Conservation (phyloP, 2,329 filamentous ascomycete species). For the Fusarium sp. region DNA sequence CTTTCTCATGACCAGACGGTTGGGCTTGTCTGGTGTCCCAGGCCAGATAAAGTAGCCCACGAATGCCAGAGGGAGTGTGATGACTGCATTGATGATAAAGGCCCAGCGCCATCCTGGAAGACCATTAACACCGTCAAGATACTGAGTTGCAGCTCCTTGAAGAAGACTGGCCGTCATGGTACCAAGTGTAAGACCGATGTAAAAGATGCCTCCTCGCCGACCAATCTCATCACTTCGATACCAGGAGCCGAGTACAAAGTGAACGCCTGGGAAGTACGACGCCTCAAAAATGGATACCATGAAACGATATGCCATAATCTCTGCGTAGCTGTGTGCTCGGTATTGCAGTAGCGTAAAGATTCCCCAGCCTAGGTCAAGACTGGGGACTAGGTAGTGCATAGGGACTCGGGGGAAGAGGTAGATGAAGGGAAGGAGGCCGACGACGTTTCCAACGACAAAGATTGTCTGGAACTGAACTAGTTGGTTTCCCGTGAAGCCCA, state of each 20-base stretch:
- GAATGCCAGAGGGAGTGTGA: constrained; percentile 29
- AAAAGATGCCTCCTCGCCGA: constrained; percentile 27
- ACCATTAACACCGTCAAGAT: constrained; percentile 21
- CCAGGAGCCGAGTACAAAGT: constrained; percentile 31
- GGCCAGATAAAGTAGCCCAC: constrained; percentile 31
- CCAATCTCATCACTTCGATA: constrained; percentile 33
- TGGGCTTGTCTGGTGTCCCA: constrained; percentile 24
- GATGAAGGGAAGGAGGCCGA: constrained; percentile 29
- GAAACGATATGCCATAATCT: constrained; percentile 27
- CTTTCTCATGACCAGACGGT: constrained; percentile 17
- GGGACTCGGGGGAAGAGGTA: constrained; percentile 30
- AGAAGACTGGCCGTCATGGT: constrained; percentile 27
- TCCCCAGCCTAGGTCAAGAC: constrained; percentile 23
- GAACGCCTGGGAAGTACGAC: constrained; percentile 29
- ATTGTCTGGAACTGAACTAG: constrained; percentile 32
- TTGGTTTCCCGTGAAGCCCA: constrained; percentile 28
- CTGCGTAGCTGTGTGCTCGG: constrained; percentile 18
- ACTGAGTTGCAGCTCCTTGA: constrained; percentile 25
- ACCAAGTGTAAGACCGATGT: constrained; percentile 26
- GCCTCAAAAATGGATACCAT: constrained; percentile 33
- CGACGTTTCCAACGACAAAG: constrained; percentile 33
- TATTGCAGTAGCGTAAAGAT: constrained; percentile 28
- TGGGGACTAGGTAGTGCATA: constrained; percentile 30
- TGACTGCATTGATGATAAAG: constrained; percentile 33
- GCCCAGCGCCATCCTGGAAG: constrained; percentile 29